Percentiles rank a stretch among this genome's conserved stretches.
These are phyloP conservation scores for Pseudoneurospora amorphoporcata DNA, from an alignment of 495 filamentous ascomycete genomes.

Conservation along the genomic window DNA sequence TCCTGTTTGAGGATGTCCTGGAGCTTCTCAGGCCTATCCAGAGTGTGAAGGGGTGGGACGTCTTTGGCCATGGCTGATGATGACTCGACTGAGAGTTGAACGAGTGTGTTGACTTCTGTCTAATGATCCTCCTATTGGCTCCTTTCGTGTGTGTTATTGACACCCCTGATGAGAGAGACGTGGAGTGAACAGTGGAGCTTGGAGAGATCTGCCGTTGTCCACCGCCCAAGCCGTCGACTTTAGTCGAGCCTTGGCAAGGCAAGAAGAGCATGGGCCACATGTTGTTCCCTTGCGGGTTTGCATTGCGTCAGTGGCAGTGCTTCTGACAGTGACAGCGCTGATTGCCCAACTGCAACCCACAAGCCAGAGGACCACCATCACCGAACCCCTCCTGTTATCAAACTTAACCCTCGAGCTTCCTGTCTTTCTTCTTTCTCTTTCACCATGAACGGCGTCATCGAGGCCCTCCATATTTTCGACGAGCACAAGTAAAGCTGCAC, in stretches of 20 bases:
- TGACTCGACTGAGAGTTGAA: background rate
- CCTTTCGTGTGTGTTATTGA: background rate
- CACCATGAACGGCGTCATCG: constrained; percentile 73
- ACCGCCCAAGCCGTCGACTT: constrained; percentile 1
- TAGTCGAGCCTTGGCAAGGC: background rate
- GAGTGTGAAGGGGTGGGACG: constrained; percentile 26
- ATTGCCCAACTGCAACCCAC: background rate
- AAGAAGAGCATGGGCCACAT: background rate
- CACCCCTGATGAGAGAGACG: background rate
- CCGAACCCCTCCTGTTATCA: background rate
- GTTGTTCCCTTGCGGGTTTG: background rate
- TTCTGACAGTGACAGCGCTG: background rate
- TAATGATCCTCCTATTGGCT: background rate
- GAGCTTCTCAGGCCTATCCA: constrained; percentile 42
- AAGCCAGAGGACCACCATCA: background rate
- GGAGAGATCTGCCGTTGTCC: background rate
- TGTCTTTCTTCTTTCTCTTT: background rate
- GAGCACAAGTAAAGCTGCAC: constrained; percentile 60
- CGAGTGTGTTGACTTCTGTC: background rate
- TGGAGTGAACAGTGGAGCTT: background rate
- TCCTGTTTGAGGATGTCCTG: constrained; percentile 49
- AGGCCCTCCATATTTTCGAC: constrained; percentile 94
- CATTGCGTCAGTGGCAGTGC: constrained; percentile 26
- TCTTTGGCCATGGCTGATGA: constrained; percentile 29
- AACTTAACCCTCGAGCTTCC: background rate